Conservation (phyloP, 202 grass and related monocot species). For the Panicum hallii region DNA sequence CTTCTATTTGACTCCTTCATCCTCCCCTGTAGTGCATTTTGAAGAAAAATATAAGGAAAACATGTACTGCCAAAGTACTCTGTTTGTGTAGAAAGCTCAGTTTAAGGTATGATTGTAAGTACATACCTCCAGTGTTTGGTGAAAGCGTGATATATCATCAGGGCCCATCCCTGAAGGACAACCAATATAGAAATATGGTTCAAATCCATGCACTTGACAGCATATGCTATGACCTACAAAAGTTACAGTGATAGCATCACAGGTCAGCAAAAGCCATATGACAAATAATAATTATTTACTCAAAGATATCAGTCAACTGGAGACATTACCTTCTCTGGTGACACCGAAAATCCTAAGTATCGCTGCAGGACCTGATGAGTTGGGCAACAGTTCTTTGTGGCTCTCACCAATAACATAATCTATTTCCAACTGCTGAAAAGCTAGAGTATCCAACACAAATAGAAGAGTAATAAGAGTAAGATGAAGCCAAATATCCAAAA, state of each 20-base stretch:
- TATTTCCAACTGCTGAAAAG: constrained; percentile 98
- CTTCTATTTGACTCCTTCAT: constrained; percentile 99
- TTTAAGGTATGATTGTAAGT: constrained; percentile 29
- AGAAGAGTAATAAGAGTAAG: constrained; percentile 29
- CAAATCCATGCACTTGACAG: constrained; percentile 95
- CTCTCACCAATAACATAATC: constrained; percentile 94
- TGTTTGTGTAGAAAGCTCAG: not conserved
- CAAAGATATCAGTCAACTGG: constrained; percentile 4
- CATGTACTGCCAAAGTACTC: constrained; percentile 20
- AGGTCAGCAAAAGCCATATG: constrained; percentile 32
- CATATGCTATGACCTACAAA: constrained; percentile 88
- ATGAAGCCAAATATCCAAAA: constrained; percentile 24
- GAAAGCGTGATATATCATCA: constrained; percentile 93
- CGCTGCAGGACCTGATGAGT: constrained; percentile 80
- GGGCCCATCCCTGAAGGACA: constrained; percentile 85
- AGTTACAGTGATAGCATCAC: constrained; percentile 35
- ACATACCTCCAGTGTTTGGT: constrained; percentile 81
- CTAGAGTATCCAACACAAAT: constrained; percentile 61
- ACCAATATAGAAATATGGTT: constrained; percentile 94
- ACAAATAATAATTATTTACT: constrained; percentile 32
- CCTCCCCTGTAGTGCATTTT: constrained; percentile 62
- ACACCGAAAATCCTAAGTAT: constrained; percentile 98
- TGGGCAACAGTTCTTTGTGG: constrained; percentile 79
- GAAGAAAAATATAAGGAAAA: constrained; percentile 48
- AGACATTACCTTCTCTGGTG: constrained; percentile 83